Base-by-base conservation (phyloP, 2,329 filamentous ascomycete species). In the Pseudomassariella vexata region DNA sequence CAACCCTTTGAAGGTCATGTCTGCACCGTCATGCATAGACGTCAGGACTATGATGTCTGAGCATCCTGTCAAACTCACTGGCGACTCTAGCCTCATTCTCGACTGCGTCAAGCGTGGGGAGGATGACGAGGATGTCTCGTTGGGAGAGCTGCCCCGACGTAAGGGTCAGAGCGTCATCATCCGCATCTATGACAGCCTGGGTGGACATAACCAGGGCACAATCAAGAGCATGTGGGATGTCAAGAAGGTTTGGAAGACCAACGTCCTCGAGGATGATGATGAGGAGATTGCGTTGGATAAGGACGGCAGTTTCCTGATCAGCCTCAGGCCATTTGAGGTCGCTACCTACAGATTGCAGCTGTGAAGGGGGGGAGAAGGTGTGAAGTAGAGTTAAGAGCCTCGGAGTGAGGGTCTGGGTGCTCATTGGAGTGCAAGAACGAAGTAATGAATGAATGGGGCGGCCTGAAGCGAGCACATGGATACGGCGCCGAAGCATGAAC, bases 71-170 rank as follows among this genome's bases (percentile, higher is more conserved):
- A 73, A 72, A 39, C 61, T 95, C n/a, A 66, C 68, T 2, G 81
- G 82, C 27, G 68, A 71, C 26, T 55, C 68, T 8, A 81, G 83
- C 3, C 65, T 98, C 14, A 67, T 98, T 4, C 66, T 98, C 1
- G 92, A 98, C 54, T 82, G 81, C 1, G 73, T 98, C 57, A 98
- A 98, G 71, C 82, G 92, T 36, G 92, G 86, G n/a, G 85, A 90
- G 53, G 85, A 90, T 47, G 85, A 90, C 44, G 79, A 82, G 49
- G 85, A 88, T 45, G 73, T 88, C 25, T 76, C 70, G 26, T 59
- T 69, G 11, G 70, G 67, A 75, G 15, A 73, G 74, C 21, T 60
- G 90, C 19, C 72, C 75, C 3, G 66, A 66, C 76, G 84, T 36
- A 73, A 76, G 46, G 88, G 86, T 0, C 75, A 76, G 56, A 94